Evolutionary conservation across 805 yeast species (phyloP), one percentile per base, ranked within the genome.

Genomic region (Debaryomyces maramus): DNA sequence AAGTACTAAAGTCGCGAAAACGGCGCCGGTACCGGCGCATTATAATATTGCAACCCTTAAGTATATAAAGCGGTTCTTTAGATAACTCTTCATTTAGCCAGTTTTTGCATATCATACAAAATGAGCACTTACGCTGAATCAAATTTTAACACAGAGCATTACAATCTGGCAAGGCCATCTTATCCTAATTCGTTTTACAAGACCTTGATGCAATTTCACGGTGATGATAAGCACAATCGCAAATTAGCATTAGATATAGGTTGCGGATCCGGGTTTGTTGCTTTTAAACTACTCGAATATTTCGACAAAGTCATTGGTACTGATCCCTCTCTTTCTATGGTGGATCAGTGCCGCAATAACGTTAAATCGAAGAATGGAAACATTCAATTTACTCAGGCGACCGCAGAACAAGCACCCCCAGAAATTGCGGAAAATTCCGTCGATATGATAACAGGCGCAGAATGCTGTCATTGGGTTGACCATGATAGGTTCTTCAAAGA

Each of bases 381-480:
- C 6, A 45, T 63, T 13, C 33, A 42, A 16, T 65, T 64, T 38
- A 18, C 39, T 18, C 45, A 46, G 3, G 61, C 61, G 0, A 43
- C 59, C 1, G 68, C 58, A 3, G 70, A 64, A 36, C 20, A 40
- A 9, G 46, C 55, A 1, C 67, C 70, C 2, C 10, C 9, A 1
- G 35, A 33, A 2, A 50, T 62, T 2, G 31, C 34, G 2, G 36
- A 46, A 0, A 41, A 50, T 7, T 57, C 77, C 0, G 76, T 80
- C 6, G 95, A 85, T 55, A 44, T 88, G 50, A 67, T 88, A 10
- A 75, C 88, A 2, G 85, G 83, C n/a, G 95, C 90, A 0, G 89
- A 89, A 56, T 84, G 89, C 43, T 79, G 76, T n/a, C 97, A 89
- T 61, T 89, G 96, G 96, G 76, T 87, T 41, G 72, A 83, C 40